Evolutionary conservation across 805 yeast genomes (phyloP), one percentile per base, ranked within the genome.

Genomic region (Ogataea degrootiae): DNA sequence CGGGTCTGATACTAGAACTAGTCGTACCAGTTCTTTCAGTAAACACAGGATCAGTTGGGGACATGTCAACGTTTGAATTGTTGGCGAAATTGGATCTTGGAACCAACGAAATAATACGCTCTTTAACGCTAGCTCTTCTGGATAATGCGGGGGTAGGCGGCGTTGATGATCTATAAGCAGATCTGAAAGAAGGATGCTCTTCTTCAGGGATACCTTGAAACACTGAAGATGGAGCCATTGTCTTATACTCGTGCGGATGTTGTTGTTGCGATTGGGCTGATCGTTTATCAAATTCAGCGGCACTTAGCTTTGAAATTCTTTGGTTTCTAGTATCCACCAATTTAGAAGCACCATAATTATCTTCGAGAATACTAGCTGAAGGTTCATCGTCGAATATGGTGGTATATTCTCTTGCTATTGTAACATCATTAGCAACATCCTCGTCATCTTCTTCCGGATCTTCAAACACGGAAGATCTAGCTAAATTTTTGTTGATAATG

Each of bases 1-100:
- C n/a, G 21, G 26, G 12, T 5, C 8, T 21, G 12, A 5, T 19
- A 19, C 12, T 26, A 2, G 41, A 11, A 23, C 5, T 4, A 11
- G 41, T 21, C 11, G 12, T 26, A 12, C 19, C 26, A 2, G 34
- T 15, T 12, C 53, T 44, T 22, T 23, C 39, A 7, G 51, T 35
- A 14, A 54, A 49, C 17, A 46, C 51, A 4, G 64, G 65, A 43
- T 61, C 66, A 38, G 50, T 52, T 48, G 67, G 67, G 12, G 61
- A 58, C 26, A 54, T 50, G 4, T 65, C 60, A 19, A 56, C 55
- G 37, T 43, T 47, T 14, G 33, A 21, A 31, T 4, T 23, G 23
- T 7, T 12, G 17, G 17, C 33, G 22, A 33, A 6, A 39, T 17
- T 29, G 23, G 14, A 5, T 42, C 16, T 16, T 36, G n/a, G 37